A percentile compares a stretch with the other conserved stretches of the same genome.
Evolutionary conservation across 768 basidiomycete genomes (phyloP).

Genomic region (Tulasnella sp.): DNA sequence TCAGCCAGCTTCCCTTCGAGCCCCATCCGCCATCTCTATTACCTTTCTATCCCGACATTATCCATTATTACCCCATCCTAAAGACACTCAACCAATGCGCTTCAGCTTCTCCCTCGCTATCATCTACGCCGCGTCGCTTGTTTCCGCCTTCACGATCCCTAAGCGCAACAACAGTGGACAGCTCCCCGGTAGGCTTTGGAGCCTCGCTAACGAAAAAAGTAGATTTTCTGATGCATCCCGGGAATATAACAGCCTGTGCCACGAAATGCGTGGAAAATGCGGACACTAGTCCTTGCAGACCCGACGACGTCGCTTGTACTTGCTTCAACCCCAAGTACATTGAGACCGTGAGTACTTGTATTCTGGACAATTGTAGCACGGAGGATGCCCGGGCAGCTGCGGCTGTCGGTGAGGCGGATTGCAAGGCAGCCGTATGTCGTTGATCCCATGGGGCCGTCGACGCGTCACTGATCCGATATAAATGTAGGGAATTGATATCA

Average conservation of each 20-base stretch:
- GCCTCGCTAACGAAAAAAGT: neutral
- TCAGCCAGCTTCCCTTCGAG: too few relatives aligned
- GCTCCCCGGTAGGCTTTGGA: neutral
- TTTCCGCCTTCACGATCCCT: neutral
- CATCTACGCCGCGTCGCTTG: neutral
- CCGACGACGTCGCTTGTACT: neutral
- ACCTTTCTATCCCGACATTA: neutral
- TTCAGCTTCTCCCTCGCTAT: neutral
- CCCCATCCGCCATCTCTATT: too few relatives aligned
- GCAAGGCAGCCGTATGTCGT: neutral
- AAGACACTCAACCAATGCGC: neutral
- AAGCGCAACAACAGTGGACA: neutral
- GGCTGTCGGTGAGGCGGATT: neutral
- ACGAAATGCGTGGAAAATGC: neutral
- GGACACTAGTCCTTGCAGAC: neutral
- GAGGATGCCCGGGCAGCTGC: neutral
- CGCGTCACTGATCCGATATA: too few relatives aligned
- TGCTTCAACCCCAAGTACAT: neutral
- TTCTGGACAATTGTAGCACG: neutral
- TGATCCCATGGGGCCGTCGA: too few relatives aligned
- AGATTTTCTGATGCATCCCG: too few relatives aligned
- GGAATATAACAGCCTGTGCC: neutral
- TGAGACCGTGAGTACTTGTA: neutral
- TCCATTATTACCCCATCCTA: neutral
- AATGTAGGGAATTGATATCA: too few relatives aligned